A percentile compares a stretch with the other conserved stretches of the same genome.
Conservation (phyloP, 257 asterid genomes). For the Fraxinus excelsior region DNA sequence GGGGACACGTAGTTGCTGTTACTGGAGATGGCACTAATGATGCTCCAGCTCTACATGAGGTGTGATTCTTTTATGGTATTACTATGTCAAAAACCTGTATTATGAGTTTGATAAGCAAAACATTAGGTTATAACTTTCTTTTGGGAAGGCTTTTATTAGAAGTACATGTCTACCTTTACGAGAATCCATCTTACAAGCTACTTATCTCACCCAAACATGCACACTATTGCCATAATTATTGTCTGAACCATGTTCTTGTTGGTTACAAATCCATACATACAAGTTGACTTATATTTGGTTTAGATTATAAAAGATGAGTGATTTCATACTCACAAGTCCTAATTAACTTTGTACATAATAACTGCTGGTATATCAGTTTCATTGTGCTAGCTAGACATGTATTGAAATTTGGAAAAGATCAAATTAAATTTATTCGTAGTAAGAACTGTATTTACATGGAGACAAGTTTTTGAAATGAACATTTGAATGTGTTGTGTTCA, state of each 20-base stretch:
- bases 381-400: background rate
- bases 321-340: background rate
- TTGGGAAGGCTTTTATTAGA: background rate
- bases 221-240: no score
- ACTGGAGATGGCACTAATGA: constrained; percentile 99
- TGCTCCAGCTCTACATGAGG: constrained; percentile 99
- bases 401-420: background rate
- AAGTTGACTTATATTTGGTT: no score
- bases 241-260: background rate
- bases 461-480: constrained; percentile 1
- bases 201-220: background rate
- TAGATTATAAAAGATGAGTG: background rate
- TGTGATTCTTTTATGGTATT: constrained; percentile 29
- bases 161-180: background rate
- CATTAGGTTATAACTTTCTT: background rate
- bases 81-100: background rate
- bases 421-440: background rate
- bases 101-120: background rate
- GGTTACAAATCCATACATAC: background rate
- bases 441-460: constrained; percentile 1
- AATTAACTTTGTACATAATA: background rate
- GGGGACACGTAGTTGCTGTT: constrained; percentile 92
- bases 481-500: background rate
- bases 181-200: background rate
- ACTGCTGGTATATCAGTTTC: background rate